Percentiles rank a stretch among this genome's conserved stretches.
Evolutionary conservation across 139 green algal genomes (phyloP).

Genomic region (Pseudopediastrum boryanum): DNA sequence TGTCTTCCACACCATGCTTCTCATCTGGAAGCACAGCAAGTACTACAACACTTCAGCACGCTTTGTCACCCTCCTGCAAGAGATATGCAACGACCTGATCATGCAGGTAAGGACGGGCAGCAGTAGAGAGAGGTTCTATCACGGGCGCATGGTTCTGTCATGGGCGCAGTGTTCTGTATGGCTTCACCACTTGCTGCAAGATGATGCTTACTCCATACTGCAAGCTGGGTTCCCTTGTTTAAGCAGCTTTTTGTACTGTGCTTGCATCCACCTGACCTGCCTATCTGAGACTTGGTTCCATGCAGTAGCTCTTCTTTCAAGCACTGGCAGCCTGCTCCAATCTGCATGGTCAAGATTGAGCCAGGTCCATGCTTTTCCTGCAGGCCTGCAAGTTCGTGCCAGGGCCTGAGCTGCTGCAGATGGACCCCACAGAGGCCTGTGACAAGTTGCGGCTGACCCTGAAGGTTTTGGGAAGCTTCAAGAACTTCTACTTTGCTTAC

Average conservation of each 20-base stretch:
- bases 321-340: too few species aligned
- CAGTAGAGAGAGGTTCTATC: not conserved
- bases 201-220: too few species aligned
- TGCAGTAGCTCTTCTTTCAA: too few species aligned
- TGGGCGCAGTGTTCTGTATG: too few species aligned
- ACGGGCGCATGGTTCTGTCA: too few species aligned
- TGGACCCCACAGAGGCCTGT: conserved; percentile 81
- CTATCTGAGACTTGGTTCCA: too few species aligned
- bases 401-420: conserved; percentile 76
- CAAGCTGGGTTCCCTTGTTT: too few species aligned
- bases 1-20: conserved; percentile 86
- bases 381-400: conserved; percentile 79
- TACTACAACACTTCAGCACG: conserved; percentile 82
- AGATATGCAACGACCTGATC: conserved; percentile 93
- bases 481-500: conserved; percentile 88
- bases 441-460: conserved; percentile 84
- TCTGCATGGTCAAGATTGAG: too few species aligned
- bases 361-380: too few species aligned
- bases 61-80: conserved; percentile 84
- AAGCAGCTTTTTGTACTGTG: too few species aligned
- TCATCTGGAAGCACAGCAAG: conserved; percentile 90
- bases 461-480: conserved; percentile 84
- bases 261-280: too few species aligned
- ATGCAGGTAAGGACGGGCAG: conserved; percentile 61
- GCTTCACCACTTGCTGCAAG: too few species aligned